Evolutionary conservation across 495 filamentous ascomycete species (phyloP).

Genomic region (Hypoxylon cercidicola): DNA sequence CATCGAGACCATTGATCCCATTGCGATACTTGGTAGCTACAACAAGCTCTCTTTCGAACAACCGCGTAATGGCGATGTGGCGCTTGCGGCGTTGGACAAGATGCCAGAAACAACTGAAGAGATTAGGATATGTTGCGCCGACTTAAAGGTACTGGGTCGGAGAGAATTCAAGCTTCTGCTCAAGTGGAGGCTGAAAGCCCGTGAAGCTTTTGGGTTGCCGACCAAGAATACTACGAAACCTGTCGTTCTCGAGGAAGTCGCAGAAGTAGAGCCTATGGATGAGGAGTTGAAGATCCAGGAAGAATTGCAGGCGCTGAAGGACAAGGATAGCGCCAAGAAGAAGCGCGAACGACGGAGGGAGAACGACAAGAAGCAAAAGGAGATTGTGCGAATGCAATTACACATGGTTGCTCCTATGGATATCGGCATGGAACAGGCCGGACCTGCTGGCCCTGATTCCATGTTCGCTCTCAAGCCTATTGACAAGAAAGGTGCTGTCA

Average conservation of each 20-base stretch:
- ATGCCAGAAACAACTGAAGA: slow-evolving; percentile 94
- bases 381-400: slow-evolving; percentile 93
- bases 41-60: slow-evolving; percentile 87
- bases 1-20: slow-evolving; percentile 93
- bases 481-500: slow-evolving; percentile 75
- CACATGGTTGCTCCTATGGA: slow-evolving; percentile 96
- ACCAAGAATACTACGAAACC: slow-evolving; percentile 72
- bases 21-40: slow-evolving; percentile 89
- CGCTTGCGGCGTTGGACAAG: slow-evolving; percentile 83
- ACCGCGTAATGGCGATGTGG: slow-evolving; percentile 80
- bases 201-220: slow-evolving; percentile 89
- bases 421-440: slow-evolving; percentile 92
- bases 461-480: slow-evolving; percentile 86
- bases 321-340: slow-evolving; percentile 75
- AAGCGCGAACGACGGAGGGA: slow-evolving; percentile 84
- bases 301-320: slow-evolving; percentile 80
- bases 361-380: slow-evolving; percentile 90
- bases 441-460: slow-evolving; percentile 75
- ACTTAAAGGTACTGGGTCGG: slow-evolving; percentile 89
- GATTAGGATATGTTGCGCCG: slow-evolving; percentile 82
- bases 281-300: slow-evolving; percentile 91
- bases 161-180: slow-evolving; percentile 96
- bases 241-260: slow-evolving; percentile 72
- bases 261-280: slow-evolving; percentile 87
- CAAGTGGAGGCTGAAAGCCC: slow-evolving; percentile 88